Evolutionary conservation across 75 land plant genomes (phyloP), one percentile per base, ranked within the genome.

Genomic region (Pseudotsuga menziesii): DNA sequence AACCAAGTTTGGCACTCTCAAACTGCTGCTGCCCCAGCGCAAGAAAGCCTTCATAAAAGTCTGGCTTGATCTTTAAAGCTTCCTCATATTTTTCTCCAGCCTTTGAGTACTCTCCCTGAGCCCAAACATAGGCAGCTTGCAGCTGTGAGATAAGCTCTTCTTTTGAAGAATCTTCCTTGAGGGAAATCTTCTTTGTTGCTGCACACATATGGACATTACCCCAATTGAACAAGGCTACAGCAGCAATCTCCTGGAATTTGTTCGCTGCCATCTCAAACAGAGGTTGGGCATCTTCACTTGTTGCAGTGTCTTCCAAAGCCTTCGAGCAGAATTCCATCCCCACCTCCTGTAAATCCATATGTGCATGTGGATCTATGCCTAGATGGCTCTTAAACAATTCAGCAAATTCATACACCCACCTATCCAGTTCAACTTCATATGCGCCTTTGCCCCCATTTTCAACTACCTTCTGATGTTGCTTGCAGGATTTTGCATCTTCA

Each of bases 181-280:
- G 61, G 72, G 52, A 75, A 4, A 88, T 74, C 56, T 76, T 78
- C 86, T 88, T 92, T 77, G 87, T 84, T 54, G 94, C 92, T 58
- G 60, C 80, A 13, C 89, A 88, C 94, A 92, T 84, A 84, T 92
- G 86, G 72, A 90, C 86, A 79, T 92, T 92, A 61, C 94, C 94
- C 89, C 90, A 90, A 58, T 92, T 92, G 78, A 92, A 92, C 78
- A 90, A 78, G 32, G 94, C 87, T n/a, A 92, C 75, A 72, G 90
- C 90, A 22, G 90, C 80, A 88, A 92, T 90, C 83, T 92, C 92
- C 78, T 88, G 90, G 39, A 89, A 92, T 76, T 88, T 88, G 9
- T 62, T 72, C 9, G 81, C 88, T 56, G 92, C 92, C 58, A 83
- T 79, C 2, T 86, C 86, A 80, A 92, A 92, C 26, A 92, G 80